A percentile compares a stretch with the other conserved stretches of the same genome.
Evolutionary conservation across 306 rosid species (phyloP).

Genomic region (Hippophae rhamnoides): DNA sequence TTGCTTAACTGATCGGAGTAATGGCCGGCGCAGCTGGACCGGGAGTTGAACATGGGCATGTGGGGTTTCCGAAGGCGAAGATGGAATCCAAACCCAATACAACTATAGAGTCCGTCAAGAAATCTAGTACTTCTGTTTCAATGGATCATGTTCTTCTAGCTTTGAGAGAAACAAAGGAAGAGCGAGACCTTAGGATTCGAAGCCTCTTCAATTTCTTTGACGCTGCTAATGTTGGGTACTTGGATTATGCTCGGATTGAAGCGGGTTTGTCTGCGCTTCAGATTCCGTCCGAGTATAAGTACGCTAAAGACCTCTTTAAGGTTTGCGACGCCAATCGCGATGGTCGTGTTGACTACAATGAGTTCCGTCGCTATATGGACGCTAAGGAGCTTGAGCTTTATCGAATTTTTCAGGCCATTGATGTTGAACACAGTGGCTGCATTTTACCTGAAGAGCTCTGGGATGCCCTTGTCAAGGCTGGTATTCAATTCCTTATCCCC

Average conservation of each 20-base stretch:
- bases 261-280: constrained; percentile 55
- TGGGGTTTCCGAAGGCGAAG: no score
- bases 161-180: constrained; percentile 66
- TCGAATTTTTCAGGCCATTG: constrained; percentile 74
- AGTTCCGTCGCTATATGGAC: constrained; percentile 73
- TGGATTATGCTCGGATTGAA: constrained; percentile 54
- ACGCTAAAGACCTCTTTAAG: constrained; percentile 58
- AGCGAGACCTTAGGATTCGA: constrained; percentile 50
- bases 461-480: constrained; percentile 75
- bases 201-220: constrained; percentile 59
- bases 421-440: constrained; percentile 68
- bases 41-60: no score
- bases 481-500: constrained; percentile 13
- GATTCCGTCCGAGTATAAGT: constrained; percentile 71
- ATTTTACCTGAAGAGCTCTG: constrained; percentile 77
- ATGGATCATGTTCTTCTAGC: constrained; percentile 79
- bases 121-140: constrained; percentile 38
- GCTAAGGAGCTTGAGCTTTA: constrained; percentile 83
- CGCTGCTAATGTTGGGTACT: constrained; percentile 44
- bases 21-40: no score
- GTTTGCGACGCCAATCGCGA: constrained; percentile 66
- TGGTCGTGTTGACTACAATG: constrained; percentile 59
- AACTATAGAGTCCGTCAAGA: constrained; percentile 19
- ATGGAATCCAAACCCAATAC: no score
- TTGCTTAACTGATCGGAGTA: no score